Base-by-base conservation (phyloP, 495 filamentous ascomycete genomes). In the Podospora pseudocomata region DNA sequence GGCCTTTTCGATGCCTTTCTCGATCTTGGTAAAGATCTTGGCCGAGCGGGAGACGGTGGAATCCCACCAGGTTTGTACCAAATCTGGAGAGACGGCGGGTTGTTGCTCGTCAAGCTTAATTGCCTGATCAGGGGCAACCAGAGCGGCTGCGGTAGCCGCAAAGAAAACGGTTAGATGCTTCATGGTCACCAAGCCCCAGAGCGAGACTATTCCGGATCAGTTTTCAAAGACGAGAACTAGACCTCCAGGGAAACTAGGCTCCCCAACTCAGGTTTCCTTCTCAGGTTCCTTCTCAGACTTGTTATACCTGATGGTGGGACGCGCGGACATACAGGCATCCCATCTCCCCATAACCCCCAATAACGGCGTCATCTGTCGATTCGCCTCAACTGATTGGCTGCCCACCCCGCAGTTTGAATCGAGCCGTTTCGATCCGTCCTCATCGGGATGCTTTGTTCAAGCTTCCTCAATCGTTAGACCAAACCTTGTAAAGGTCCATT, bases 81-180 rank as follows among this genome's bases (percentile, higher is more conserved):
- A 59, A 28, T 63, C 57, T 32, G 60, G 34, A 7, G 26, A 18
- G 11, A n/a, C 26, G 26, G 60, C 32, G 60, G 19, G 3, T 66
- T 26, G 16, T 0, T 60, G 6, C 9, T 76, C 71, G 34, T 72
- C 23, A 58, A 75, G 61, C 18, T 61, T 49, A 20, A 75, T 65
- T 56, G 80, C 67, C 44, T 81, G 72, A 63, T 85, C 79, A 54
- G 88, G 84, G 60, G 90, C 79, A 49, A 91, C 84, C 68, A 92
- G 79, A 34, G 87, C 88, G 28, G 84, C 76, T 66, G 80, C 79
- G 9, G 86, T 67, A 18, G 84, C 83, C 63, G 80, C 83, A 20
- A 89, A 75, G 66, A 90, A 70, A 5, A 89, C 53, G 44, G 68
- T 81, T 67, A 67, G 74, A 66, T 74, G 85, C 72, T 78, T 82